phyloP scores from a whole-genome alignment of 345 rosid genomes.

The Aquilaria sinensis region DNA sequence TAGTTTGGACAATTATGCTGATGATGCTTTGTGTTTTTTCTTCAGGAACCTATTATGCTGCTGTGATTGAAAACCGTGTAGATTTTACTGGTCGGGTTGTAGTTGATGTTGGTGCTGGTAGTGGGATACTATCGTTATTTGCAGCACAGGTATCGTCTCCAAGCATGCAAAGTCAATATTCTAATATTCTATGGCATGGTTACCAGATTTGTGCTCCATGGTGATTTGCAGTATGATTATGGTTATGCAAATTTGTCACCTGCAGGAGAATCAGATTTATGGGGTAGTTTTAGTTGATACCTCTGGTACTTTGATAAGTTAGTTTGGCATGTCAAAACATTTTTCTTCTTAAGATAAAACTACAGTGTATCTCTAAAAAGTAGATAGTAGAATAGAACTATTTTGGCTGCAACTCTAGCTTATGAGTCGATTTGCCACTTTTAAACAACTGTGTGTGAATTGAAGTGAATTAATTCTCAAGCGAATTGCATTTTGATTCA shows the following conservation, averaged over 20 bases:
- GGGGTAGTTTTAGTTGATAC: too few species aligned
- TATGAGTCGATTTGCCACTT: too few species aligned
- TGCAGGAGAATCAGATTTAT: too few species aligned
- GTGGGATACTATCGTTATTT: constrained; percentile 94
- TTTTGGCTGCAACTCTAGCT: too few species aligned
- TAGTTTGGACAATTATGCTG: background rate
- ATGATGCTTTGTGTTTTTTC: constrained; percentile 12
- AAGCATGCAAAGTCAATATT: background rate
- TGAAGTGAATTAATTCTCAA: constrained; percentile 10
- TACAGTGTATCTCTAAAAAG: too few species aligned
- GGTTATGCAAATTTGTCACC: too few species aligned
- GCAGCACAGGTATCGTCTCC: constrained; percentile 81
- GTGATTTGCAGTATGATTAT: too few species aligned
- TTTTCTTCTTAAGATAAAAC: too few species aligned
- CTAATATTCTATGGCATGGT: background rate
- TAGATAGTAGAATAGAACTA: too few species aligned
- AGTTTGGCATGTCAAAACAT: too few species aligned
- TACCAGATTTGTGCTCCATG: constrained; percentile 1
- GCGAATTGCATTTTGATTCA: background rate
- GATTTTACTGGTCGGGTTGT: constrained; percentile 91
- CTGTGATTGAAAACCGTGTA: constrained; percentile 86
- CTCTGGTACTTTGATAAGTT: too few species aligned
- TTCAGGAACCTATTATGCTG: constrained; percentile 96
- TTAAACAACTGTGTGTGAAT: background rate
- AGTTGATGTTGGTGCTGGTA: constrained; percentile 99